These are phyloP conservation scores for Tremella mesenterica DNA, from an alignment of 768 basidiomycete species.

Conservation along the genomic window DNA sequence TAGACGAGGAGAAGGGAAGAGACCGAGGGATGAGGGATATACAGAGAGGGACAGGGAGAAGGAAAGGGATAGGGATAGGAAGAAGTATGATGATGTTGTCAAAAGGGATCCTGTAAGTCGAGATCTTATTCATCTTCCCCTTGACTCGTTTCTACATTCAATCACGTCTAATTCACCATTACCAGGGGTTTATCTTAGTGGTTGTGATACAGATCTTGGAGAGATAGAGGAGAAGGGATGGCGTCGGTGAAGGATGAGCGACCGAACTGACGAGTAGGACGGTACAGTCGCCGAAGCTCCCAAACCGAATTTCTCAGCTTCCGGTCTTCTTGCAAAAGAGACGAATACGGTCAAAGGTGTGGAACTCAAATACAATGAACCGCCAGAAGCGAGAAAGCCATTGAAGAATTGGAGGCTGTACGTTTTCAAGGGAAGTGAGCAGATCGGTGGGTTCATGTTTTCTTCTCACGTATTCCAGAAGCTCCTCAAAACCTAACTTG, in stretches of 20 bases:
- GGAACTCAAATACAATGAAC: conserved; percentile 94
- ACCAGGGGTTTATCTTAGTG: too few relatives aligned
- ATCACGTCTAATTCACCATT: too few relatives aligned
- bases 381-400: conserved; percentile 93
- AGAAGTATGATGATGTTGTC: conserved; percentile 30
- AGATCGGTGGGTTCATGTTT: conserved; percentile 60
- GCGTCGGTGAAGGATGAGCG: not conserved
- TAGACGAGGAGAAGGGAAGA: conserved; percentile 9
- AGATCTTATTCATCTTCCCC: conserved; percentile 2
- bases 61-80: conserved; percentile 38
- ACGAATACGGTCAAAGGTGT: conserved; percentile 71
- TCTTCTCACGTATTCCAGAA: not conserved
- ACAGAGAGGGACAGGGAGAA: conserved; percentile 35
- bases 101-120: conserved; percentile 18
- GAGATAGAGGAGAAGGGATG: conserved; percentile 1
- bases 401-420: conserved; percentile 83
- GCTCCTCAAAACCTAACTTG: not conserved
- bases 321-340: conserved; percentile 87
- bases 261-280: conserved; percentile 25
- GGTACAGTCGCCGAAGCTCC: conserved; percentile 50
- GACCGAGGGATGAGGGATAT: conserved; percentile 25
- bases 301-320: conserved; percentile 82
- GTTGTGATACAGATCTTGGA: not conserved
- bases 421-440: conserved; percentile 91
- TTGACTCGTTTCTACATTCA: too few relatives aligned